phyloP scores from a whole-genome alignment of 495 filamentous ascomycete genomes.

The Neurospora africana region DNA sequence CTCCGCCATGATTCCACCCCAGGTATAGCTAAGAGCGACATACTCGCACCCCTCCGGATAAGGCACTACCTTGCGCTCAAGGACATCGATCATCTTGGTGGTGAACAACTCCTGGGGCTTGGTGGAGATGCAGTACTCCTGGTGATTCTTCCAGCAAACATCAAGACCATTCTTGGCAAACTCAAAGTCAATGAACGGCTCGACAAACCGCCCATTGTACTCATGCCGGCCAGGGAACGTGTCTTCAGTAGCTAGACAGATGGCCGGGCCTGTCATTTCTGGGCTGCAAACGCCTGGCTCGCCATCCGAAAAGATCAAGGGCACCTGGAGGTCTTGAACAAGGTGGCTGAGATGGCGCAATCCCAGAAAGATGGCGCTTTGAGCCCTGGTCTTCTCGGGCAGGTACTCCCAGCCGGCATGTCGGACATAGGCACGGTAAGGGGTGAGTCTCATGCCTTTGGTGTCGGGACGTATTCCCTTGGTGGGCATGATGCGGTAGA shows the following conservation, averaged over 20 bases:
- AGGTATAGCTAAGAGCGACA: constrained; percentile 13
- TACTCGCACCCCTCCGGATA: constrained; percentile 10
- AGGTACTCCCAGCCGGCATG: constrained; percentile 5
- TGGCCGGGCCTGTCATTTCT: constrained; percentile 5
- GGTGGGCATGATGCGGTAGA: constrained; percentile 12
- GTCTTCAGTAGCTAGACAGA: background rate
- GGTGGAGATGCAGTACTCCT: background rate
- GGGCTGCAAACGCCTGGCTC: background rate
- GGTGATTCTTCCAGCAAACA: constrained; percentile 1
- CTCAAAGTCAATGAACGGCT: background rate
- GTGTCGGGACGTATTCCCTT: background rate
- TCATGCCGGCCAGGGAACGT: background rate
- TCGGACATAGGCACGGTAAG: constrained; percentile 4
- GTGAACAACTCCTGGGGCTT: background rate
- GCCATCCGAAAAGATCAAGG: background rate
- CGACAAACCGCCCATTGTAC: background rate
- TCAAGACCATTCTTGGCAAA: background rate
- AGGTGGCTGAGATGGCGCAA: background rate
- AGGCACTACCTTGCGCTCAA: constrained; percentile 4
- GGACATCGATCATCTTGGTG: constrained; percentile 11
- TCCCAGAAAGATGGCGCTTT: background rate
- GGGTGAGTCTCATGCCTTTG: background rate
- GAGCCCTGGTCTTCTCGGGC: background rate
- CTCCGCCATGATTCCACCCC: constrained; percentile 11
- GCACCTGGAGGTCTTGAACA: background rate